These are phyloP conservation scores for Filosporella fistucella DNA, from an alignment of 495 filamentous ascomycete genomes.

Conservation along the genomic window DNA sequence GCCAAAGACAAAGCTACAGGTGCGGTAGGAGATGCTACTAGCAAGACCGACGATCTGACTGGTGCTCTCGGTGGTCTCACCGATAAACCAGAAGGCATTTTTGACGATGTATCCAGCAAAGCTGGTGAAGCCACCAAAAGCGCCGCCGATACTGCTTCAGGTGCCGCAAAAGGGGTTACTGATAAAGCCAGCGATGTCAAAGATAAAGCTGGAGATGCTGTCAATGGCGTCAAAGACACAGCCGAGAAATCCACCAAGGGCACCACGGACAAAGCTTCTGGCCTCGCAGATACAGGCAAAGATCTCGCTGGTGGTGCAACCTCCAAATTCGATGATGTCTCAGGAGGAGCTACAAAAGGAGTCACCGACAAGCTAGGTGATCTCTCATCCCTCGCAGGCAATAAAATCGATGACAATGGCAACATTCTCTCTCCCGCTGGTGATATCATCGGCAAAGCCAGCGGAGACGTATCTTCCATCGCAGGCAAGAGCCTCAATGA, in stretches of 20 bases:
- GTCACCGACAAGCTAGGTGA: neutral
- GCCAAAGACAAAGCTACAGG: neutral
- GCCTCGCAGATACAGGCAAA: constrained; percentile 2
- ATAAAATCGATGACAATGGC: no score
- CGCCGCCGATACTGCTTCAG: no score
- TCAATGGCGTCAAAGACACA: neutral
- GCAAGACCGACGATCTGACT: neutral
- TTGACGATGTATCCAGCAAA: no score
- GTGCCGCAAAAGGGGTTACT: no score
- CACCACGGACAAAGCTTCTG: neutral
- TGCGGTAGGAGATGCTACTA: neutral
- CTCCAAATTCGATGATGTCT: no score
- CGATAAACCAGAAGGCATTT: no score
- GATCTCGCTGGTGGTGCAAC: neutral
- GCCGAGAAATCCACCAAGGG: neutral
- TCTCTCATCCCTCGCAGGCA: no score
- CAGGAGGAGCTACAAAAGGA: neutral
- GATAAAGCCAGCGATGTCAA: constrained; percentile 1
- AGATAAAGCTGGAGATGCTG: neutral
- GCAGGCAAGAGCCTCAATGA: constrained; percentile 23
- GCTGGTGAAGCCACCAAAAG: no score
- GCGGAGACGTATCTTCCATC: constrained; percentile 16
- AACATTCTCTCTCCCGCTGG: no score
- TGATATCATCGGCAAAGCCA: constrained; percentile 26
- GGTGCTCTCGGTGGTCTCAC: constrained; percentile 1